These are phyloP conservation scores for Cyclotella sp. DNA, from an alignment of 108 stramenopile genomes.

Conservation along the genomic window DNA sequence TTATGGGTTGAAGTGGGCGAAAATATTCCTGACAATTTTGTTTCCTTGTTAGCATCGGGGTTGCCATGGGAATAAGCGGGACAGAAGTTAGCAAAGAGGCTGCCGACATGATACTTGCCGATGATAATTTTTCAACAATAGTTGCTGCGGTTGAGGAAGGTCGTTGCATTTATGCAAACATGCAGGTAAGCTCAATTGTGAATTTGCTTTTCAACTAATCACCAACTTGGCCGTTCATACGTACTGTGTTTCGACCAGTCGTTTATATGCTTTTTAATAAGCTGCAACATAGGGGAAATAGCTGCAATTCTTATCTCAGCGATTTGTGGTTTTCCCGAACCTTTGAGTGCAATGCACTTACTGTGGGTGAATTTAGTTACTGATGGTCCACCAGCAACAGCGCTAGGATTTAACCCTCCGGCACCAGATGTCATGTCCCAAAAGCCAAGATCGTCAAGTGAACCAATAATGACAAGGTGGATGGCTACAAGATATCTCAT, in stretches of 20 bases:
- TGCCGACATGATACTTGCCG: slow-evolving; percentile 91
- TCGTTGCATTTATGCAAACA: slow-evolving; percentile 96
- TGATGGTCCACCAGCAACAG: slow-evolving; percentile 98
- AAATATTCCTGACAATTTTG: neutral
- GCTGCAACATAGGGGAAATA: slow-evolving; percentile 98
- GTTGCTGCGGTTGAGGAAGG: slow-evolving; percentile 97
- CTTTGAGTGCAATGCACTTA: slow-evolving; percentile 97
- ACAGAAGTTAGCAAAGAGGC: slow-evolving; percentile 88
- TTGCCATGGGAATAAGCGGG: slow-evolving; percentile 96
- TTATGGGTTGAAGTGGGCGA: too few species aligned
- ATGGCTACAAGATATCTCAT: slow-evolving; percentile 90
- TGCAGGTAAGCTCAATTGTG: slow-evolving; percentile 53
- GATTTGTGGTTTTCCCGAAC: slow-evolving; percentile 93
- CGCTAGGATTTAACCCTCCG: slow-evolving; percentile 97
- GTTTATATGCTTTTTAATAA: slow-evolving; percentile 98
- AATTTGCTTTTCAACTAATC: neutral
- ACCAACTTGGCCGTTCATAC: neutral
- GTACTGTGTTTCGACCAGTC: slow-evolving; percentile 51
- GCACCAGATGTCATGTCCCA: slow-evolving; percentile 92
- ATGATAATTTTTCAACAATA: slow-evolving; percentile 98
- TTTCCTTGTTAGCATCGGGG: slow-evolving; percentile 91
- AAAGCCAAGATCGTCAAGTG: slow-evolving; percentile 89
- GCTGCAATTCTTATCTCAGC: slow-evolving; percentile 93
- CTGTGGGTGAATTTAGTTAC: slow-evolving; percentile 99
- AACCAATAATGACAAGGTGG: slow-evolving; percentile 96